Evolutionary conservation across 176 grass and related monocot genomes (phyloP), one percentile per base, ranked within the genome.

Genomic region (Stipa capillata): DNA sequence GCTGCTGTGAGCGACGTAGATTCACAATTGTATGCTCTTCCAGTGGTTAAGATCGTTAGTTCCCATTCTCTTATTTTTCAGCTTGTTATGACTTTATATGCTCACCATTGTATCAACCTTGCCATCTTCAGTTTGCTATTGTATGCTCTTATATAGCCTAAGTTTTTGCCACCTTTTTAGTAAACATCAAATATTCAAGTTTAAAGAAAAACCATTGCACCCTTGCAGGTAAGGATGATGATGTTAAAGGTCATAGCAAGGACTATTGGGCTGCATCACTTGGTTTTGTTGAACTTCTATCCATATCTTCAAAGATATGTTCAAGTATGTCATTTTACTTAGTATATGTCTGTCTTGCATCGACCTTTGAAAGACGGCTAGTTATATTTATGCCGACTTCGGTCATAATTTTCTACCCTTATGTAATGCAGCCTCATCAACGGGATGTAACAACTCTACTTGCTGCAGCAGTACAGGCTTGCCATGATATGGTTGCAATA

Each of bases 381-480:
- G 28, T 77, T 82, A 35, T 65, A 14, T 21, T 81, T 50, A 23
- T 39, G 17, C n/a, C 42, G 14, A 17, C 32, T 49, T 33, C 65
- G 7, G 4, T 78, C 35, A 23, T 73, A 57, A 21, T 77, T 81
- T 29, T 85, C 87, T 50, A 61, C 41, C 49, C 34, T 73, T 85
- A 12, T 79, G 8, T 40, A n/a, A 44, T 85, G 73, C 85, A 94
- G 95, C 95, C 92, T 85, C 92, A 98, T 87, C 92, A 98, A 80
- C 83, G 90, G 65, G 92, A 98, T 89, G 92, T 98, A 33, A 98
- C 95, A 0, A 90, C 87, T 87, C 88, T 94, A 87, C 95, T 98
- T 53, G 95, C 95, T 80, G 95, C 95, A 86, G 91, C 91, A 73
- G 92, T 98, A 45, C 92, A 98, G 57, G 92, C 95, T 51, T 98